Evolutionary conservation across 2,329 filamentous ascomycete species (phyloP).

Genomic region (Colletotrichum endophyticum): DNA sequence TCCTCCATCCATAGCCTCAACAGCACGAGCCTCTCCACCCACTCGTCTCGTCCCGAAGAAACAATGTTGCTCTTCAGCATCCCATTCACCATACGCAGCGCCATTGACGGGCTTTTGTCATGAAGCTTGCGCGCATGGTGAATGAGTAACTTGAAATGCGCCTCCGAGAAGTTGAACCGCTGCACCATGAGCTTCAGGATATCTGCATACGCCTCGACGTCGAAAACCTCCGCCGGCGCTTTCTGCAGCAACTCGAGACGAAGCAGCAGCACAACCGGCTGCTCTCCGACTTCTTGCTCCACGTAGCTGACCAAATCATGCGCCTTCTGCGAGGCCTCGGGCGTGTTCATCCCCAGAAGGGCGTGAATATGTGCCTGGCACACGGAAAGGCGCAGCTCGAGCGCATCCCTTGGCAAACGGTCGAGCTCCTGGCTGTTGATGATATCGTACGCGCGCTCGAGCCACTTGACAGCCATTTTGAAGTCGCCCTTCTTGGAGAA

Average conservation of each 20-base stretch:
- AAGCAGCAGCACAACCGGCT: constrained; percentile 69
- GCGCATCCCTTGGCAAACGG: constrained; percentile 60
- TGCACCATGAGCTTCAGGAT: constrained; percentile 68
- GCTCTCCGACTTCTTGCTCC: constrained; percentile 66
- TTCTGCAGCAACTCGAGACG: constrained; percentile 69
- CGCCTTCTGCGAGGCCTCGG: constrained; percentile 55
- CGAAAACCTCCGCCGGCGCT: constrained; percentile 50
- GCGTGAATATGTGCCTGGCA: constrained; percentile 67
- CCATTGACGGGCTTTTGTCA: constrained; percentile 53
- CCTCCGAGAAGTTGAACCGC: constrained; percentile 62
- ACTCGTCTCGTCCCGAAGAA: constrained; percentile 51
- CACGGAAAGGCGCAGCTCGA: constrained; percentile 70
- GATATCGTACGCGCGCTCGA: constrained; percentile 68
- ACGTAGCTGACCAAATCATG: constrained; percentile 63
- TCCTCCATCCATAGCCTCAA: constrained; percentile 71
- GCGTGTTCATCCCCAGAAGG: constrained; percentile 51
- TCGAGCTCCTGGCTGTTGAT: constrained; percentile 62
- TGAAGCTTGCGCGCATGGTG: constrained; percentile 72
- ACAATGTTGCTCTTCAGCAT: constrained; percentile 66
- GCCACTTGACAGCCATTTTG: constrained; percentile 70
- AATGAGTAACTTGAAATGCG: constrained; percentile 69
- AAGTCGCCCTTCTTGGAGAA: constrained; percentile 58
- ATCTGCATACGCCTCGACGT: constrained; percentile 51
- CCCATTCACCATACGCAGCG: constrained; percentile 61
- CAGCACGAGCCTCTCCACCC: constrained; percentile 74